These are phyloP conservation scores for Serpula lacrymans DNA, from an alignment of 768 basidiomycete genomes.

Conservation along the genomic window DNA sequence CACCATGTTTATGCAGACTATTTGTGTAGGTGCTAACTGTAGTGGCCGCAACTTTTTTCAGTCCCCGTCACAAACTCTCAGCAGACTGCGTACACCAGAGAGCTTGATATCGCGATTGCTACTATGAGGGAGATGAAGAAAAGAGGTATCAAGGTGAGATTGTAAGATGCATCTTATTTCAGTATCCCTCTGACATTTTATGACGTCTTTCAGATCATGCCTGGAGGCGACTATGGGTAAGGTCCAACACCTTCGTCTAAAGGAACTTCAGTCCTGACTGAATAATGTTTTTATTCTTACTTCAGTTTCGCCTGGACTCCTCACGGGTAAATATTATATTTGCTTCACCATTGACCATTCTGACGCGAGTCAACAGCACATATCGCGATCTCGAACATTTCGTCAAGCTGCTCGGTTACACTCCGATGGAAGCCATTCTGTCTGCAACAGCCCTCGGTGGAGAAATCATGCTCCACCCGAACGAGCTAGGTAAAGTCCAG, in stretches of 20 bases:
- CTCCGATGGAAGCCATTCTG: constrained; percentile 35
- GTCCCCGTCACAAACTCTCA: too few species aligned
- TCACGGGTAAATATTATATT: constrained; percentile 17
- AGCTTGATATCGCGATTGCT: constrained; percentile 29
- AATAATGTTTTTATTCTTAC: constrained; percentile 2
- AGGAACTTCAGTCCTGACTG: background rate
- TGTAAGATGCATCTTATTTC: background rate
- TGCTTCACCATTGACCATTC: constrained; percentile 2
- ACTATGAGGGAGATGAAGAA: constrained; percentile 34
- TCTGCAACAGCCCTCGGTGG: constrained; percentile 34
- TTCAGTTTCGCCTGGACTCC: constrained; percentile 29
- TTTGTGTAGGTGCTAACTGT: too few species aligned
- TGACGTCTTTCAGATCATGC: constrained; percentile 23
- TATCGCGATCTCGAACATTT: constrained; percentile 36
- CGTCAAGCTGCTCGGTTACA: constrained; percentile 30
- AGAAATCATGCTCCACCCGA: constrained; percentile 31
- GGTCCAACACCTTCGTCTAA: background rate
- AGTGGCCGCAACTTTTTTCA: too few species aligned
- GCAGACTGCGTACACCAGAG: constrained; percentile 25
- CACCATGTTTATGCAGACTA: too few species aligned
- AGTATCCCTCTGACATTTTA: background rate
- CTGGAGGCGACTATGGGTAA: constrained; percentile 37
- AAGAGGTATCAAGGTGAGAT: constrained; percentile 27
- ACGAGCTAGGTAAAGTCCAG: constrained; percentile 34
- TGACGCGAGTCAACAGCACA: too few species aligned